Conservation (phyloP, 2,329 filamentous ascomycete genomes). For the Botrytis byssoidea region DNA sequence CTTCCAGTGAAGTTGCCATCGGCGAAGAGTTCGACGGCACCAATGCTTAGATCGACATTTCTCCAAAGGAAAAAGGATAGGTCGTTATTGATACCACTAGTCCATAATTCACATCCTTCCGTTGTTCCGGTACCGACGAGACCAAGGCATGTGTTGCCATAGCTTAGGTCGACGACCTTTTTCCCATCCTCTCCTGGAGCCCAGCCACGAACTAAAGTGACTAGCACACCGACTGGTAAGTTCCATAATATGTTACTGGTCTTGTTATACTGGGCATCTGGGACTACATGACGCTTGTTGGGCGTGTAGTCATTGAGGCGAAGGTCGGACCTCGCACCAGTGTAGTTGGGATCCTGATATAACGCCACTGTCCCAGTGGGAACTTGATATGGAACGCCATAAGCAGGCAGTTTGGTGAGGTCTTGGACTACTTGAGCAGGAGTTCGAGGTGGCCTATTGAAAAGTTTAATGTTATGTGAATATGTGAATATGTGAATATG, state of each 20-base stretch:
- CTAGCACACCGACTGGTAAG: neutral
- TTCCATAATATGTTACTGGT: neutral
- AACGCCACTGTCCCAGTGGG: neutral
- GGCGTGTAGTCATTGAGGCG: neutral
- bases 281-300: constrained; percentile 3
- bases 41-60: neutral
- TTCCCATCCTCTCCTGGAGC: neutral
- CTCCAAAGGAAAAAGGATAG: neutral
- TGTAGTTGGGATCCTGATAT: neutral
- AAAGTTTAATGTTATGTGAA: neutral
- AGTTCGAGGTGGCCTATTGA: neutral
- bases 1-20: neutral
- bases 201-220: neutral
- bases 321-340: neutral
- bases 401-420: neutral
- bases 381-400: neutral
- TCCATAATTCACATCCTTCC: neutral
- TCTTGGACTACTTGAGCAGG: neutral
- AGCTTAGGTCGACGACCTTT: neutral
- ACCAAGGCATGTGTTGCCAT: neutral
- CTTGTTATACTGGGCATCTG: neutral
- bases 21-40: neutral
- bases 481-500: neutral
- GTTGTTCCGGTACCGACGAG: neutral
- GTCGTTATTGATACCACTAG: neutral